Base-by-base conservation (phyloP, 106 monocot genomes). In the Acorus gramineus region DNA sequence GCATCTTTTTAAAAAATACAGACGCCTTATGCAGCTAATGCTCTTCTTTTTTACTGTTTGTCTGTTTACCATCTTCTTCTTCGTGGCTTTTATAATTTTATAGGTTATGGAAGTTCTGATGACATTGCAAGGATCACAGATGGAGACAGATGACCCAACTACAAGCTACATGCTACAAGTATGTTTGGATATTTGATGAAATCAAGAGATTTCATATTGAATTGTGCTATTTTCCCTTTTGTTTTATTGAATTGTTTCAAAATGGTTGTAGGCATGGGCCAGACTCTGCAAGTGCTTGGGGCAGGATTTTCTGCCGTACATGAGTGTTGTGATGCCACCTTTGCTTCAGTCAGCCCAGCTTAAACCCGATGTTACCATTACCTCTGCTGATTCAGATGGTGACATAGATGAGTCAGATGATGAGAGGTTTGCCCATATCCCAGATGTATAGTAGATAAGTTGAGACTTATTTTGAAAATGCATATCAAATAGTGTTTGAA, bases 101-200 rank as follows among this genome's bases (percentile, higher is more conserved):
- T 76, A 96, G 95, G 95, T 96, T 55, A 96, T 96, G 95, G 95
- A 96, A 72, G 90, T 96, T 7, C 57, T 96, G 69, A 96, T 96
- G 95, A 66, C 82, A 14, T 64, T 96, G 64, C 95, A 96, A 90
- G 95, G 90, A 66, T 79, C 95, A 47, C 82, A 84, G 56, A 69
- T 96, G 85, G 95, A 90, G 78, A 73, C 76, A 4, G 95, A 96
- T 70, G 95, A 96, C 50, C 95, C 95, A 28, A 96, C 79, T 59
- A 87, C 87, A 9, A 96, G 90, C 78, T 96, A 96, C 70, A 96
- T 96, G 85, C 70, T 96, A 44, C 95, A 90, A 70, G 95, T 90
- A 69, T 73, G 60, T 62, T 58, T 3, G 42, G 7, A 4, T 14
- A 11, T 55, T 51, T 56, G n/a, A 44, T 28, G 28, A 28, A 28